Conservation (phyloP, 2,329 filamentous ascomycete genomes). For the Alternaria gansuensis region DNA sequence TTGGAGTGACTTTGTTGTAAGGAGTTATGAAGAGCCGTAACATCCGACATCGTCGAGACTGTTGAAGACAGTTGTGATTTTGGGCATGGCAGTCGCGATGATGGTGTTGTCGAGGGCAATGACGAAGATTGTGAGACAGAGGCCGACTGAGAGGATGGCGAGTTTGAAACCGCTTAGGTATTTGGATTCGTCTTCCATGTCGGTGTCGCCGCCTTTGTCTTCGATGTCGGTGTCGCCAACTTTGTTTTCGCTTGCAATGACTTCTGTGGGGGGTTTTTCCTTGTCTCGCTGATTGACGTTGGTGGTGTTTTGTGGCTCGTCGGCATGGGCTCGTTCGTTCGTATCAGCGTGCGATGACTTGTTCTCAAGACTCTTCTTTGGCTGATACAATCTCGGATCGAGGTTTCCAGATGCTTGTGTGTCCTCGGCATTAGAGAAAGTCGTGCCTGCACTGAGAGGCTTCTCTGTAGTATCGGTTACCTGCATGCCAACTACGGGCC, state of each 20-base stretch:
- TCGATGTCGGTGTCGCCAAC: conserved; percentile 8
- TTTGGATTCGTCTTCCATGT: conserved; percentile 49
- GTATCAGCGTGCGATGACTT: not conserved
- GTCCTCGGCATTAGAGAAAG: not conserved
- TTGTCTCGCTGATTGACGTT: not conserved
- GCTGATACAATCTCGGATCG: conserved; percentile 3
- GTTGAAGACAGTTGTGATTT: conserved; percentile 55
- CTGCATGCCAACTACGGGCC: conserved; percentile 17
- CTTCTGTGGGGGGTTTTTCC: conserved; percentile 1
- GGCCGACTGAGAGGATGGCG: conserved; percentile 45
- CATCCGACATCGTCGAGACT: conserved; percentile 55
- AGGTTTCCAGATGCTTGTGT: not conserved
- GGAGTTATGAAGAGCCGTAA: conserved; percentile 58
- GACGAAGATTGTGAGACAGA: conserved; percentile 50
- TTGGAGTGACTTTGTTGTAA: conserved; percentile 56
- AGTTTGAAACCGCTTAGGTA: conserved; percentile 50
- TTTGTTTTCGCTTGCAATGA: not conserved
- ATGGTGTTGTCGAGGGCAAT: conserved; percentile 55
- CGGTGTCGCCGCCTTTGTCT: not conserved
- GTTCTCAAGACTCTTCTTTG: not conserved
- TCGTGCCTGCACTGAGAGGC: conserved; percentile 10
- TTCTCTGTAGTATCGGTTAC: not conserved
- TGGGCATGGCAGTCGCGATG: conserved; percentile 53
- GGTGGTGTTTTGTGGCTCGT: not conserved
- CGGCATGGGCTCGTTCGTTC: not conserved